Conservation (phyloP, 202 grass and related monocot species). For the Setaria italica region DNA sequence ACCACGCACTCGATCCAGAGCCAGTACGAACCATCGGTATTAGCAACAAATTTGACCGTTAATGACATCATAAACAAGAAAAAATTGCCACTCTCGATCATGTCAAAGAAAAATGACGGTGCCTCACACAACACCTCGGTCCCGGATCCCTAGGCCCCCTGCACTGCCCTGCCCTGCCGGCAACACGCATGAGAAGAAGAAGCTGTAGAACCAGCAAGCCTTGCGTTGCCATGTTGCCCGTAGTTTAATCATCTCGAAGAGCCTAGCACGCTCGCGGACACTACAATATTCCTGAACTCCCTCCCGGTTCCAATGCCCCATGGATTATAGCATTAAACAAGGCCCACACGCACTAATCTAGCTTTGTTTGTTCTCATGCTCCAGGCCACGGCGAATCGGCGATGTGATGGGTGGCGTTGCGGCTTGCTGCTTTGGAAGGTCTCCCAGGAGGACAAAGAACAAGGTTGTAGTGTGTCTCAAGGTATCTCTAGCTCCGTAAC, state of each 20-base stretch:
- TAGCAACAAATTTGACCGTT: constrained; percentile 59
- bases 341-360: constrained; percentile 29
- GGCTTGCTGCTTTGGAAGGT: constrained; percentile 26
- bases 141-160: constrained; percentile 50
- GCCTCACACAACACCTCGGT: constrained; percentile 2
- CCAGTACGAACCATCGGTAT: constrained; percentile 44
- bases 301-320: constrained; percentile 62
- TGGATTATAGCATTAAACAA: constrained; percentile 30
- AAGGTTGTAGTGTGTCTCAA: constrained; percentile 63
- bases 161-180: not conserved
- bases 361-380: constrained; percentile 49
- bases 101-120: constrained; percentile 2
- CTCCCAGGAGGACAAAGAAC: constrained; percentile 44
- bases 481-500: constrained; percentile 46
- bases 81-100: constrained; percentile 12
- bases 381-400: constrained; percentile 26
- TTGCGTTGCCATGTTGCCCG: not conserved
- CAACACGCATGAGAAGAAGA: constrained; percentile 36
- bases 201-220: constrained; percentile 17
- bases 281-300: constrained; percentile 52
- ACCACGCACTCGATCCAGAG: constrained; percentile 31
- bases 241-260: constrained; percentile 32
- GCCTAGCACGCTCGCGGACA: constrained; percentile 18
- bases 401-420: constrained; percentile 36
- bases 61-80: constrained; percentile 43